A percentile compares a stretch with the other conserved stretches of the same genome.
These are phyloP conservation scores for Zymoseptoria ardabiliae DNA, from an alignment of 2,329 filamentous ascomycete species.

Conservation along the genomic window DNA sequence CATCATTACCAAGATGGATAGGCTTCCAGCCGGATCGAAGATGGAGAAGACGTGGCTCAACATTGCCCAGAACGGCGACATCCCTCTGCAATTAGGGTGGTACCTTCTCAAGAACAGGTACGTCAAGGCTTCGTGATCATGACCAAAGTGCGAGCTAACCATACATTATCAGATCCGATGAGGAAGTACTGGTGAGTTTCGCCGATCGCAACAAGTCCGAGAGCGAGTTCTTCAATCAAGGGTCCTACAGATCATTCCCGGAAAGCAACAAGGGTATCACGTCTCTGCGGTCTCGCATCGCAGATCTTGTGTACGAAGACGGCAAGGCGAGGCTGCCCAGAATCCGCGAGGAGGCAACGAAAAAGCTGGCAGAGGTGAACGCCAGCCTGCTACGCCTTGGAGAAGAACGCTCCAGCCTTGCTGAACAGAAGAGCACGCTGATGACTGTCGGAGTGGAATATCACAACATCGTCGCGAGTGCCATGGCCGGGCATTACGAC, in stretches of 20 bases:
- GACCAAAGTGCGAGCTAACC: neutral
- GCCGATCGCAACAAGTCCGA: slow-evolving; percentile 36
- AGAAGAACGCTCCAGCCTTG: slow-evolving; percentile 36
- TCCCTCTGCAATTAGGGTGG: slow-evolving; percentile 43
- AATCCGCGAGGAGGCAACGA: slow-evolving; percentile 12
- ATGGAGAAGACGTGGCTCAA: slow-evolving; percentile 38
- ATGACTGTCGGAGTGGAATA: slow-evolving; percentile 41
- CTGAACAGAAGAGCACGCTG: slow-evolving; percentile 45
- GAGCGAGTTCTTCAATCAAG: slow-evolving; percentile 29
- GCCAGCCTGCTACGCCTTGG: slow-evolving; percentile 44
- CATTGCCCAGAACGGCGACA: slow-evolving; percentile 34
- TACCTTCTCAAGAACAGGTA: slow-evolving; percentile 47
- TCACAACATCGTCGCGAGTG: slow-evolving; percentile 38
- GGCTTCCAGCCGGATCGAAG: slow-evolving; percentile 31
- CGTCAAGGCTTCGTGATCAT: neutral
- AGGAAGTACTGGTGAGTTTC: slow-evolving; percentile 30
- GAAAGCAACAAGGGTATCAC: slow-evolving; percentile 40
- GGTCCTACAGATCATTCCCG: slow-evolving; percentile 25
- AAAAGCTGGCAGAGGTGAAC: slow-evolving; percentile 23
- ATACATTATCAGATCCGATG: slow-evolving; percentile 8
- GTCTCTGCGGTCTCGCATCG: slow-evolving; percentile 43
- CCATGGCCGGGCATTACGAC: slow-evolving; percentile 46
- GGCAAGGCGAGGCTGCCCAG: slow-evolving; percentile 31
- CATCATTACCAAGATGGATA: slow-evolving; percentile 53
- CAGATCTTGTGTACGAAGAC: slow-evolving; percentile 41